phyloP scores from a whole-genome alignment of 345 rosid genomes.

The Eucalyptus tenuipes region DNA sequence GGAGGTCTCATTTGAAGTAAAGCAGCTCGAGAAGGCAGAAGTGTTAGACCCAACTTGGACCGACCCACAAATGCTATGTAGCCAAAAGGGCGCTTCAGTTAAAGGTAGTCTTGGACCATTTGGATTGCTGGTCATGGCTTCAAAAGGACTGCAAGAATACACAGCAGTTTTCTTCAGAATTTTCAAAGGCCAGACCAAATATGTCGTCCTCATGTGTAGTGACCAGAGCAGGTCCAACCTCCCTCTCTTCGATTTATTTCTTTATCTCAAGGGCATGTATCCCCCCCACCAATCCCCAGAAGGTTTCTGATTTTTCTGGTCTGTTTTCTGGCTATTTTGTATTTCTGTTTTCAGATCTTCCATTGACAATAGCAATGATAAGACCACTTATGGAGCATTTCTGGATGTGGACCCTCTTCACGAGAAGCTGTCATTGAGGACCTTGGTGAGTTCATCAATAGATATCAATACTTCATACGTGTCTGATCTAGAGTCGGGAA shows the following conservation, averaged over 20 bases:
- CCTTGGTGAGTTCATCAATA: conserved; percentile 21
- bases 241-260: not conserved
- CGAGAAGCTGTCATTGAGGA: conserved; percentile 35
- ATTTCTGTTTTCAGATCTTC: conserved; percentile 20
- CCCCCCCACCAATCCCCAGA: not conserved
- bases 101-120: conserved; percentile 60
- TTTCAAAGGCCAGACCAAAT: conserved; percentile 24
- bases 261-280: not conserved
- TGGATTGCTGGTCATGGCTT: conserved; percentile 58
- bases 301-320: not conserved
- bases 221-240: conserved; percentile 56
- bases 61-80: conserved; percentile 45
- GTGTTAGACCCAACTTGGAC: conserved; percentile 38
- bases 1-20: conserved; percentile 37
- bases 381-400: conserved; percentile 46
- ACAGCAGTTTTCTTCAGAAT: conserved; percentile 62
- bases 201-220: conserved; percentile 72
- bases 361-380: conserved; percentile 4
- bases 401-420: conserved; percentile 31
- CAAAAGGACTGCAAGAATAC: conserved; percentile 39
- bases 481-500: not conserved
- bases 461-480: not conserved
- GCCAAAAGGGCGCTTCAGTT: conserved; percentile 26
- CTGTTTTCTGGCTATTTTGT: not conserved
- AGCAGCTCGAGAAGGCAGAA: conserved; percentile 38